phyloP scores from a whole-genome alignment of 345 rosid genomes.

The Leavenworthia alabamica region DNA sequence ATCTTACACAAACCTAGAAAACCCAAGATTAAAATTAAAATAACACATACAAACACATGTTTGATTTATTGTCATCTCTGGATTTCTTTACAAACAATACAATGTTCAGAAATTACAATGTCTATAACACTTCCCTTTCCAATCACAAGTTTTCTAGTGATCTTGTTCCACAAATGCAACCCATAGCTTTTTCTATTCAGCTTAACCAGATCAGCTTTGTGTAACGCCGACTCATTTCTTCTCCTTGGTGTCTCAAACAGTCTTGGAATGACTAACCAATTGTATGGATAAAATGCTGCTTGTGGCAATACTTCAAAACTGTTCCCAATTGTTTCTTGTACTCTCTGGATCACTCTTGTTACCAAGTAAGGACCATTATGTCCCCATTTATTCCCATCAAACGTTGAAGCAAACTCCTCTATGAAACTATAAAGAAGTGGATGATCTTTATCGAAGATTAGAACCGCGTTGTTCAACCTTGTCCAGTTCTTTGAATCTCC shows the following conservation, averaged over 20 bases:
- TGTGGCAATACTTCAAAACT: slow-evolving; percentile 56
- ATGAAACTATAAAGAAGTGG: slow-evolving; percentile 57
- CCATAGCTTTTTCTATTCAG: slow-evolving; percentile 46
- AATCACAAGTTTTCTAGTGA: slow-evolving; percentile 41
- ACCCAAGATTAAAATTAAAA: not conserved
- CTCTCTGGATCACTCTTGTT: slow-evolving; percentile 49
- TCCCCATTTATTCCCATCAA: slow-evolving; percentile 81
- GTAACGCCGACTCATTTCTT: slow-evolving; percentile 33
- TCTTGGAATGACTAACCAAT: slow-evolving; percentile 52
- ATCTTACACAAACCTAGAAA: slow-evolving; percentile 4
- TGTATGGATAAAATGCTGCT: slow-evolving; percentile 59
- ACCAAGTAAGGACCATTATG: slow-evolving; percentile 82
- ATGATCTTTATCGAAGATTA: slow-evolving; percentile 59
- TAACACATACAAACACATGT: not conserved
- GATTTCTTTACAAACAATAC: slow-evolving; percentile 44
- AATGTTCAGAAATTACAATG: slow-evolving; percentile 41
- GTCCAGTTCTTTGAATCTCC: slow-evolving; percentile 51
- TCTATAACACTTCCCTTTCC: slow-evolving; percentile 63
- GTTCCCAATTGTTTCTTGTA: slow-evolving; percentile 33
- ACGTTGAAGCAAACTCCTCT: slow-evolving; percentile 61
- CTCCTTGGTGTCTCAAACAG: slow-evolving; percentile 48
- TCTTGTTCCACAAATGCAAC: slow-evolving; percentile 77
- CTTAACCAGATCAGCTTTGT: slow-evolving; percentile 43
- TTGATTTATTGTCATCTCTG: slow-evolving; percentile 8
- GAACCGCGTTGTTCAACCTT: slow-evolving; percentile 69